phyloP scores from a whole-genome alignment of 1,284 basidiomycete species.

The Sporisorium reilianum region DNA sequence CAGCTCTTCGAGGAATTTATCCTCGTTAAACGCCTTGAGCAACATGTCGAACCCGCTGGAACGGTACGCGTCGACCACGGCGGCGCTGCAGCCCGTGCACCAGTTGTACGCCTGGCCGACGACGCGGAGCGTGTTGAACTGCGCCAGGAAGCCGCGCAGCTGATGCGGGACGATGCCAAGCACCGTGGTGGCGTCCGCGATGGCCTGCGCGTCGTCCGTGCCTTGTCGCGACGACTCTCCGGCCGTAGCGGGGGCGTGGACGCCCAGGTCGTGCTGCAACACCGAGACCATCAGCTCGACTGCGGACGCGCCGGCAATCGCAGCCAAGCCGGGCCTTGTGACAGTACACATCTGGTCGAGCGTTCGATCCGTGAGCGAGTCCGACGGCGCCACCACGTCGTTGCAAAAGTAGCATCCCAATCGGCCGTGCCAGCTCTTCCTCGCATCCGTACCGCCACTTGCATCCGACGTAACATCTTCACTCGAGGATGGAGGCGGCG shows the following conservation, averaged over 20 bases:
- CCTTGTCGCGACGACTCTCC: conserved; percentile 29
- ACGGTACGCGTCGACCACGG: conserved; percentile 70
- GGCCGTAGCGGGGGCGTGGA: conserved; percentile 39
- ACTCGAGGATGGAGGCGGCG: conserved; percentile 69
- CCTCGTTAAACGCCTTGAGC: conserved; percentile 81
- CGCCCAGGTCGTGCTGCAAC: conserved; percentile 77
- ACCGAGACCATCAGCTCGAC: conserved; percentile 92
- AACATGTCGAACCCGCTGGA: conserved; percentile 82
- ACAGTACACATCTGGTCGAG: conserved; percentile 99
- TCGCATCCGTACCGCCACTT: conserved; percentile 19
- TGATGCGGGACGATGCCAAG: conserved; percentile 93
- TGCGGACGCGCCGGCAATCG: conserved; percentile 89
- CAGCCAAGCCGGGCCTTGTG: conserved; percentile 92
- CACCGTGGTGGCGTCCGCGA: conserved; percentile 36
- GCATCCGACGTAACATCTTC: neutral
- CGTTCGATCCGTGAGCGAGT: conserved; percentile 91
- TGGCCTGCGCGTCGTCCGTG: conserved; percentile 29
- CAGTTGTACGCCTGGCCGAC: conserved; percentile 85
- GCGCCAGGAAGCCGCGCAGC: conserved; percentile 86
- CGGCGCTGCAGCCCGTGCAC: conserved; percentile 83
- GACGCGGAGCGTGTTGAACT: conserved; percentile 85
- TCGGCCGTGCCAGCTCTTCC: conserved; percentile 44
- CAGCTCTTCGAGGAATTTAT: conserved; percentile 82
- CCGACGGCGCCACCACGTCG: conserved; percentile 94
- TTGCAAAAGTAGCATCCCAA: conserved; percentile 97